phyloP scores from a whole-genome alignment of 1,139 yeast species.

The Hansenula sp. region DNA sequence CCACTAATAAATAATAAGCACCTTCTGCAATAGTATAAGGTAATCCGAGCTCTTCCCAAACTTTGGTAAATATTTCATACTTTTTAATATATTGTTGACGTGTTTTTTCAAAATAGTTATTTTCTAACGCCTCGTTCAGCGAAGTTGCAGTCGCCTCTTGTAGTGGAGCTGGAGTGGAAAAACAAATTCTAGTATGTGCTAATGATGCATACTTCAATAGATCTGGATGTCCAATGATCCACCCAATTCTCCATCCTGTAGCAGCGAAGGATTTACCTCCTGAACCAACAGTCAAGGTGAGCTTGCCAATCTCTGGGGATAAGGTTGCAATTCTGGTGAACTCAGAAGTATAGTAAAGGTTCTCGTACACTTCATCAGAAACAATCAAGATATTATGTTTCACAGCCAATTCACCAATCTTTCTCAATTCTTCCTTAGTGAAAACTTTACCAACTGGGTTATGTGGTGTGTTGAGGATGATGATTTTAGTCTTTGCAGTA shows the following conservation, averaged over 20 bases:
- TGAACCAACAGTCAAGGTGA: constrained; percentile 89
- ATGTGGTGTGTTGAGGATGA: constrained; percentile 90
- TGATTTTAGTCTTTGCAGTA: constrained; percentile 72
- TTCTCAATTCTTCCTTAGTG: constrained; percentile 63
- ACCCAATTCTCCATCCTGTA: constrained; percentile 98
- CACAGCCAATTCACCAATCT: constrained; percentile 78
- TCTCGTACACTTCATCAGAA: constrained; percentile 94
- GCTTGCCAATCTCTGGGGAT: constrained; percentile 68
- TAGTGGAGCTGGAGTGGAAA: constrained; percentile 86
- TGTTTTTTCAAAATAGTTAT: constrained; percentile 66
- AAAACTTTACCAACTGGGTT: constrained; percentile 94
- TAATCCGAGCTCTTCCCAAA: constrained; percentile 80
- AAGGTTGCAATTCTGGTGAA: constrained; percentile 86
- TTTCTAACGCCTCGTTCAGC: constrained; percentile 53
- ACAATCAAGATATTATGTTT: constrained; percentile 76
- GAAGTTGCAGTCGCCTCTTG: constrained; percentile 91
- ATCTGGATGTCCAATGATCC: constrained; percentile 86
- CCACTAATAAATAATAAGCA: constrained; percentile 87
- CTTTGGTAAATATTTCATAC: constrained; percentile 64
- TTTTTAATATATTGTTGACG: constrained; percentile 65
- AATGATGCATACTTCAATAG: constrained; percentile 76
- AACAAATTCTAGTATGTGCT: constrained; percentile 92
- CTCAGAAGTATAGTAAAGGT: constrained; percentile 62
- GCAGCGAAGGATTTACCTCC: constrained; percentile 98
- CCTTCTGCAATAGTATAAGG: constrained; percentile 93